These are phyloP conservation scores for Rosa hybrid DNA, from an alignment of 331 rosid genomes.

Conservation along the genomic window DNA sequence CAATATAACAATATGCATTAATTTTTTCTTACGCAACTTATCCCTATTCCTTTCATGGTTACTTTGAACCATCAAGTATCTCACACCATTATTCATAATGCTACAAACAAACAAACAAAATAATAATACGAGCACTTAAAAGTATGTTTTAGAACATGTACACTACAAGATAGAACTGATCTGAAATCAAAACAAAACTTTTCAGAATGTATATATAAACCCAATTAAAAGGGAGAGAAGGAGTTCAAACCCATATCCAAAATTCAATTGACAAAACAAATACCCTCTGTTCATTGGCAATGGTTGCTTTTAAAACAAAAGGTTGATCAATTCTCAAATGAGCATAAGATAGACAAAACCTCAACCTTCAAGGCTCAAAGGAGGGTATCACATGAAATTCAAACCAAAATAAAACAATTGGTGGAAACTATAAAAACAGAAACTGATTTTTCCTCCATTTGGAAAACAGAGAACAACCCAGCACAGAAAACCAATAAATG, in stretches of 20 bases:
- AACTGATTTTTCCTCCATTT: neutral
- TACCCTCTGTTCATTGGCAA: neutral
- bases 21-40: too few species aligned
- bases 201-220: neutral
- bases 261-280: neutral
- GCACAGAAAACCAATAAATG: neutral
- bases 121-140: too few species aligned
- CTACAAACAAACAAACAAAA: too few species aligned
- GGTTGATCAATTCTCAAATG: neutral
- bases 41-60: too few species aligned
- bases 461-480: neutral
- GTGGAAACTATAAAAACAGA: neutral
- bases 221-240: neutral
- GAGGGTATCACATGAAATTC: neutral
- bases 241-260: neutral
- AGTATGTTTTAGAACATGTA: too few species aligned
- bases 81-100: too few species aligned
- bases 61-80: too few species aligned
- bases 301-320: neutral
- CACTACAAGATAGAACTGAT: too few species aligned
- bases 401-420: neutral
- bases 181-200: neutral
- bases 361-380: neutral
- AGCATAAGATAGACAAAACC: neutral
- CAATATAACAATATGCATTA: too few species aligned